Conservation (phyloP, 1,284 basidiomycete genomes). For the Phlebopus sp. region DNA sequence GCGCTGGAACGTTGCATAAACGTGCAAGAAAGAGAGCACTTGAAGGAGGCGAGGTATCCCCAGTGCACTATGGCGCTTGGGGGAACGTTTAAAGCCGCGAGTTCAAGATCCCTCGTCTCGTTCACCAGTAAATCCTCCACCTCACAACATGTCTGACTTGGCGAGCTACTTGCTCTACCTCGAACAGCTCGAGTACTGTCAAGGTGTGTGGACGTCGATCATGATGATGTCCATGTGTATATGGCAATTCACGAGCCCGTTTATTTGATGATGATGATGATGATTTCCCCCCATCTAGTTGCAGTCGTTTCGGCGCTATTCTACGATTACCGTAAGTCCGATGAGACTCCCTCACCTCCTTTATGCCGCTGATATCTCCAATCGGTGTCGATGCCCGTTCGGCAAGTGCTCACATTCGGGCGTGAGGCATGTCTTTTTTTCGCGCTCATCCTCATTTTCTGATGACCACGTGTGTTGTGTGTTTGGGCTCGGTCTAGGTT, state of each 20-base stretch:
- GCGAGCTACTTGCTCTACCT: background rate
- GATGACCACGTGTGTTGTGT: background rate
- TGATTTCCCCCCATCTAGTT: too few relatives aligned
- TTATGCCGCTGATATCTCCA: background rate
- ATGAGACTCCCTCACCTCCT: background rate
- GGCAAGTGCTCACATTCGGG: background rate
- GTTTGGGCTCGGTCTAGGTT: conserved; percentile 12
- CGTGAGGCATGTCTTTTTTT: background rate
- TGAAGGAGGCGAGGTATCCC: too few relatives aligned
- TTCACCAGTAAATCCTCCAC: too few relatives aligned
- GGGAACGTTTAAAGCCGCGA: too few relatives aligned
- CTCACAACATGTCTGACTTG: background rate
- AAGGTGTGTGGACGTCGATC: background rate
- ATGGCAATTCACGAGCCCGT: too few relatives aligned
- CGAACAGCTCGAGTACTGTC: background rate
- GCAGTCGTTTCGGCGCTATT: background rate
- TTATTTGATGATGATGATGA: too few relatives aligned
- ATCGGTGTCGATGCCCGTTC: background rate
- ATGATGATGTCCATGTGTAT: background rate
- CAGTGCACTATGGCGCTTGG: too few relatives aligned
- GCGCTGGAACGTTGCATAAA: too few relatives aligned
- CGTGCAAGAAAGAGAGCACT: too few relatives aligned
- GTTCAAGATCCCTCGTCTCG: too few relatives aligned
- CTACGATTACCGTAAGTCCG: background rate
- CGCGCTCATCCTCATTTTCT: background rate